Percentiles rank a stretch among this genome's conserved stretches.
phyloP scores from a whole-genome alignment of 2,329 filamentous ascomycete species.

The Neonectria punicea region DNA sequence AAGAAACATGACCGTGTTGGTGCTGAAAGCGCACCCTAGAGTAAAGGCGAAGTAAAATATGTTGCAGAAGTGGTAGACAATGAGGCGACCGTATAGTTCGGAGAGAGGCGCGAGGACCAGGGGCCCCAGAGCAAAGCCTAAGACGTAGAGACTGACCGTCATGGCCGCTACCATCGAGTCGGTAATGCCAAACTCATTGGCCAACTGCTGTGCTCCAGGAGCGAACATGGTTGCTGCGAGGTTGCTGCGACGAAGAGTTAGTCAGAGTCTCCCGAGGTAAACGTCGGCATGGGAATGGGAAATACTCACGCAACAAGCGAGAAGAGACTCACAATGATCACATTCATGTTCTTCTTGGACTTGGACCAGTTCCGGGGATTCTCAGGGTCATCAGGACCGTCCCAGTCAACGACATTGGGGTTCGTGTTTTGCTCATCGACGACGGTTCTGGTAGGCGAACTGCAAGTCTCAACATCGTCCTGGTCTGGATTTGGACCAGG shows the following conservation, averaged over 20 bases:
- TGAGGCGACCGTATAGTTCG: slow-evolving; percentile 28
- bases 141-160: slow-evolving; percentile 28
- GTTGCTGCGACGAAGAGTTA: slow-evolving; percentile 14
- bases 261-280: background rate
- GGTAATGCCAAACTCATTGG: slow-evolving; percentile 27
- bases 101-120: slow-evolving; percentile 34
- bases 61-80: slow-evolving; percentile 28
- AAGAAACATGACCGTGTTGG: slow-evolving; percentile 27
- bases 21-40: slow-evolving; percentile 27
- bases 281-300: too few species aligned
- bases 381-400: slow-evolving; percentile 62
- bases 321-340: slow-evolving; percentile 59
- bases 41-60: slow-evolving; percentile 23
- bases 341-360: slow-evolving; percentile 53
- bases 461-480: background rate
- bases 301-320: slow-evolving; percentile 43
- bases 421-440: background rate
- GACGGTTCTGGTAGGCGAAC: background rate
- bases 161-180: slow-evolving; percentile 20
- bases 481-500: background rate
- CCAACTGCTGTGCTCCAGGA: slow-evolving; percentile 27
- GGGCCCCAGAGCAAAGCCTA: slow-evolving; percentile 33
- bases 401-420: slow-evolving; percentile 66
- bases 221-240: slow-evolving; percentile 40
- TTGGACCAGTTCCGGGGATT: slow-evolving; percentile 75